phyloP scores from a whole-genome alignment of 352 stramenopile genomes.

The Thraustotheca clavata region DNA sequence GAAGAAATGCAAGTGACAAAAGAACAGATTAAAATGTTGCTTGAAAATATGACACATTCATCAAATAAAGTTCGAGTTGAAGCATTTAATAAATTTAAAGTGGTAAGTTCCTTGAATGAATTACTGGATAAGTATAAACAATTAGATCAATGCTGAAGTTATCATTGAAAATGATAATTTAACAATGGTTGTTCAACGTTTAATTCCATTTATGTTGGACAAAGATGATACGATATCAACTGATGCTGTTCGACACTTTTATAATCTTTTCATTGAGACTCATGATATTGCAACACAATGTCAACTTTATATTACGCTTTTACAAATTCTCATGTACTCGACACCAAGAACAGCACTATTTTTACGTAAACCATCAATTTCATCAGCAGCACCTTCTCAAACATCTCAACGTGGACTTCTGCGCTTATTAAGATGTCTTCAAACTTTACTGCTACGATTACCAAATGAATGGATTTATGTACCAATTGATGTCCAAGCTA shows the following conservation, averaged over 20 bases:
- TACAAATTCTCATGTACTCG: constrained; percentile 1
- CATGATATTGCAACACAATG: constrained; percentile 2
- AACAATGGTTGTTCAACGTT: background rate
- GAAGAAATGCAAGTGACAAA: background rate
- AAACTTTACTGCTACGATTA: background rate
- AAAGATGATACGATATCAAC: background rate
- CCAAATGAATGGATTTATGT: constrained; percentile 10
- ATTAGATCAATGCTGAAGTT: background rate
- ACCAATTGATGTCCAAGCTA: background rate
- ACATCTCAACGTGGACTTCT: background rate
- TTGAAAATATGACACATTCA: background rate
- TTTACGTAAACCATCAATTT: constrained; percentile 6
- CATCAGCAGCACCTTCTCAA: background rate
- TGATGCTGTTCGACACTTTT: background rate
- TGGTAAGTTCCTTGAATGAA: background rate
- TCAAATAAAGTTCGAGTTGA: background rate
- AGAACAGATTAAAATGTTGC: background rate
- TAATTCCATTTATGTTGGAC: background rate
- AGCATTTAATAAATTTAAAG: background rate
- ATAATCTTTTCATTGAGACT: background rate
- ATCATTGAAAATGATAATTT: background rate
- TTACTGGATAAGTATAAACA: background rate
- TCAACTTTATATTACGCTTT: background rate
- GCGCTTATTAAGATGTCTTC: background rate
- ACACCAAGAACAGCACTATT: background rate